Percentiles rank a stretch among this genome's conserved stretches.
Evolutionary conservation across 805 yeast species (phyloP).

Genomic region (Wickerhamomyces queroliae): DNA sequence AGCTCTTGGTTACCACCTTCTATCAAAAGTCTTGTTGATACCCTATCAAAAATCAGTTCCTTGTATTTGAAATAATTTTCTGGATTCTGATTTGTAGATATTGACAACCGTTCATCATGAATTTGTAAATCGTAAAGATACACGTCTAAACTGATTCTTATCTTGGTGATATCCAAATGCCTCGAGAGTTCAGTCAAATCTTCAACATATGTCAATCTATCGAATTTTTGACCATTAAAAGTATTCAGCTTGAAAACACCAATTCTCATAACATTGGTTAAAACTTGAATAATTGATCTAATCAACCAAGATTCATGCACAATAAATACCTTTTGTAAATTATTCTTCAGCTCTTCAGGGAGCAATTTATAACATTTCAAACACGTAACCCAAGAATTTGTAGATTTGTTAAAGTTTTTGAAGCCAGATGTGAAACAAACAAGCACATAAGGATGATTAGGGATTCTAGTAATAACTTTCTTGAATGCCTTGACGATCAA

Average conservation of each 20-base stretch:
- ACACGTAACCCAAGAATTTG: constrained; percentile 64
- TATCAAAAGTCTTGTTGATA: constrained; percentile 39
- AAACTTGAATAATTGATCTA: constrained; percentile 66
- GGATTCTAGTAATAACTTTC: constrained; percentile 50
- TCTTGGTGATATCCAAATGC: constrained; percentile 64
- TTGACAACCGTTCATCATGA: constrained; percentile 39
- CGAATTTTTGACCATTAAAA: constrained; percentile 8
- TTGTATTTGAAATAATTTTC: constrained; percentile 29
- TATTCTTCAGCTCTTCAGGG: constrained; percentile 47
- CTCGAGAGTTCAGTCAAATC: constrained; percentile 24
- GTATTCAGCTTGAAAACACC: constrained; percentile 32
- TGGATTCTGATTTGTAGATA: constrained; percentile 27
- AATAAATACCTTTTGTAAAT: constrained; percentile 58
- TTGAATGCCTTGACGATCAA: constrained; percentile 49
- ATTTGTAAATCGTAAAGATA: constrained; percentile 61
- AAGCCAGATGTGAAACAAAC: constrained; percentile 83
- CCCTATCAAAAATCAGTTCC: constrained; percentile 40
- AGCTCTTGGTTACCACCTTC: constrained; percentile 35
- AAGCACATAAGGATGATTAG: constrained; percentile 56
- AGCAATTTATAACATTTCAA: constrained; percentile 51
- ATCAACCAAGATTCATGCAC: constrained; percentile 93
- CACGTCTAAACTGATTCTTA: constrained; percentile 71
- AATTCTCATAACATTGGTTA: constrained; percentile 53
- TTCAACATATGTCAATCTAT: constrained; percentile 28
- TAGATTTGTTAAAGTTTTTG: constrained; percentile 33